phyloP scores from a whole-genome alignment of 805 yeast species.

The Myxozyma monticola region DNA sequence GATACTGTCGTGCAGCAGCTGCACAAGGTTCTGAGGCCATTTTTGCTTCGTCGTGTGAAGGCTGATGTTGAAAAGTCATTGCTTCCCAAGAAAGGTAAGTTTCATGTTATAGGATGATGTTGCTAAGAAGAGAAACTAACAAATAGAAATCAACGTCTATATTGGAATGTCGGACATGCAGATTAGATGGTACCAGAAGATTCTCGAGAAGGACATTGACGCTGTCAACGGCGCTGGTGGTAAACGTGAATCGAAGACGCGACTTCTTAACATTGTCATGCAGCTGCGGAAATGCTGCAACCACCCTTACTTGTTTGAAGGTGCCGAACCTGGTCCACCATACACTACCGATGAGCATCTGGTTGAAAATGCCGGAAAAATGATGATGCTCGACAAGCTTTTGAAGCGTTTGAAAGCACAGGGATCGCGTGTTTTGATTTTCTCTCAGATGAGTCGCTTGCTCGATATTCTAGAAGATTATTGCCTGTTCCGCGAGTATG shows the following conservation, averaged over 20 bases:
- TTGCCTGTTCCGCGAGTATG: slow-evolving; percentile 77
- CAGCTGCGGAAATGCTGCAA: slow-evolving; percentile 95
- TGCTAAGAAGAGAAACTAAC: background rate
- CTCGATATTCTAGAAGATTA: slow-evolving; percentile 91
- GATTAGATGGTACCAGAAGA: slow-evolving; percentile 81
- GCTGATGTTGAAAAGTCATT: slow-evolving; percentile 90
- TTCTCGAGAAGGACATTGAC: slow-evolving; percentile 89
- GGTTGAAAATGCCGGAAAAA: slow-evolving; percentile 85
- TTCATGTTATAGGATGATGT: background rate
- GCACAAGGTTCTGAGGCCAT: slow-evolving; percentile 85
- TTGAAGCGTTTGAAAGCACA: slow-evolving; percentile 66
- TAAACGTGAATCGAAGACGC: slow-evolving; percentile 86
- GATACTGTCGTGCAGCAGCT: slow-evolving; percentile 84
- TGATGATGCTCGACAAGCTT: slow-evolving; percentile 83
- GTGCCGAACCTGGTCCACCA: slow-evolving; percentile 99
- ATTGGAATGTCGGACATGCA: slow-evolving; percentile 97
- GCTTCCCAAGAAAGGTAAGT: slow-evolving; percentile 66
- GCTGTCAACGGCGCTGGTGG: slow-evolving; percentile 97
- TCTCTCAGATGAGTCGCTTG: slow-evolving; percentile 90
- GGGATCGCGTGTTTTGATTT: slow-evolving; percentile 88
- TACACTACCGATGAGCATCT: slow-evolving; percentile 93
- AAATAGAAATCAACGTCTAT: slow-evolving; percentile 72
- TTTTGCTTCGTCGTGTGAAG: slow-evolving; percentile 83
- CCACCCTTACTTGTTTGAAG: slow-evolving; percentile 95
- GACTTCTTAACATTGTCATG: slow-evolving; percentile 92